Evolutionary conservation across 331 rosid species (phyloP), one percentile per base, ranked within the genome.

Genomic region (Dryas integrifolia): DNA sequence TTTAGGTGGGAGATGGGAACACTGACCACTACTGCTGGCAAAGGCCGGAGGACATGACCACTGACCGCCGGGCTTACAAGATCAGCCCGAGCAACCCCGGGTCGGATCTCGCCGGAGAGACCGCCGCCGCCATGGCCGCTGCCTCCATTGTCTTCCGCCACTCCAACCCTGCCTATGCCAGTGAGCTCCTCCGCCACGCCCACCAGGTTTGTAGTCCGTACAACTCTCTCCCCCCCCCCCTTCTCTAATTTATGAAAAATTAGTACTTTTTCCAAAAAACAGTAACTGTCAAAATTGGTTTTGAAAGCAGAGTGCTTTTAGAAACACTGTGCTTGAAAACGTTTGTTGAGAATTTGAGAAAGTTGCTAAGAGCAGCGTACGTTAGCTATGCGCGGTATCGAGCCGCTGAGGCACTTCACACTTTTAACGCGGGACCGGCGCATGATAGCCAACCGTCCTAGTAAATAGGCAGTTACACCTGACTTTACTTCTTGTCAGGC

Each of bases 91-190:
- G 88, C 71, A 95, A 95, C 13, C 99, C 99, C 57, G 99, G 99
- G 56, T 92, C 99, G 73, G 99, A 95, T 88, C 99, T 95, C 0
- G 97, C 98, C 39, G 99, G 98, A 50, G 99, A 95, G 83, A 89
- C 99, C 0, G 97, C 99, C 10, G 99, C 99, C 5, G 99, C 99
- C 4, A 92, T 95, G 99, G 97, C 99, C 0, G 98, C 99, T 6
- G 99, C 99, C 0, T 92, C 98, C 74, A 76, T 95, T 13, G 99
- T 95, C 30, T 95, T 92, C 88, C 96, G 90, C 69, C 96, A 62
- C 78, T 79, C 90, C 44, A 82, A 92, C 76, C 99, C 97, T 3
- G 63, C 92, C 5, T 95, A 95, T 67, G 56, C 99, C 58, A 73
- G 21, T 7, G 85, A 76, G 83, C 96, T 95, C 55, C 90, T 95